A percentile compares a stretch with the other conserved stretches of the same genome.
Evolutionary conservation across 2,329 filamentous ascomycete genomes (phyloP).

Genomic region (Neopestalotiopsis sp.): DNA sequence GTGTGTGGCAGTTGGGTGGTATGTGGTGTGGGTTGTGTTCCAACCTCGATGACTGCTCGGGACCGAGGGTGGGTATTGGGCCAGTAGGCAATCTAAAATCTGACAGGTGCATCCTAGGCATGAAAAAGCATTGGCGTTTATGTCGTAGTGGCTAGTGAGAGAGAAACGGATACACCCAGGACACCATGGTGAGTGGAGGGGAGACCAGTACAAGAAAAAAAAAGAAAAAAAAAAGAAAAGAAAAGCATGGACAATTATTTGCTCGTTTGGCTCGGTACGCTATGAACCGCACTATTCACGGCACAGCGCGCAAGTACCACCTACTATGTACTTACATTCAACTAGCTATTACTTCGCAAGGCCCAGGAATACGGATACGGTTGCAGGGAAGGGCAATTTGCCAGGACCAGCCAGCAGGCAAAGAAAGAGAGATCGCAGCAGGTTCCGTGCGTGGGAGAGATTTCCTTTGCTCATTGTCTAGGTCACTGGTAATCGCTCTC

Average conservation of each 20-base stretch:
- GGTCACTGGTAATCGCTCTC: not conserved
- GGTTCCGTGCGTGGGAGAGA: not conserved
- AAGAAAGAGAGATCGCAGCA: not conserved
- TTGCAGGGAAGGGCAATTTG: not conserved
- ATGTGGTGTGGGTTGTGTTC: not conserved
- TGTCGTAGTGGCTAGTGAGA: not conserved
- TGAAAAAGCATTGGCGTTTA: constrained; percentile 1
- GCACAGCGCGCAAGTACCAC: not conserved
- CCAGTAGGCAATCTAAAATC: constrained; percentile 11
- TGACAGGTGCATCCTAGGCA: constrained; percentile 14
- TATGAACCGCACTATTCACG: not conserved
- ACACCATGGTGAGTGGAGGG: not conserved
- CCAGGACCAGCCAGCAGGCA: not conserved
- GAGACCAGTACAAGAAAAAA: not conserved
- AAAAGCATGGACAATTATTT: not conserved
- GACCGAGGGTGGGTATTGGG: not conserved
- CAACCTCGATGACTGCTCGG: not conserved
- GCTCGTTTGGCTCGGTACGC: not conserved
- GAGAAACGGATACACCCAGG: not conserved
- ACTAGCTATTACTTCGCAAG: not conserved
- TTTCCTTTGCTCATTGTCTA: not conserved
- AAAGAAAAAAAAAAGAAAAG: not conserved
- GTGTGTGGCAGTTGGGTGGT: not conserved
- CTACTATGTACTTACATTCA: not conserved
- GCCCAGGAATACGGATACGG: not conserved